phyloP scores from a whole-genome alignment of 192 early-diverging fungal genomes.

The Umbelopsis sp. region DNA sequence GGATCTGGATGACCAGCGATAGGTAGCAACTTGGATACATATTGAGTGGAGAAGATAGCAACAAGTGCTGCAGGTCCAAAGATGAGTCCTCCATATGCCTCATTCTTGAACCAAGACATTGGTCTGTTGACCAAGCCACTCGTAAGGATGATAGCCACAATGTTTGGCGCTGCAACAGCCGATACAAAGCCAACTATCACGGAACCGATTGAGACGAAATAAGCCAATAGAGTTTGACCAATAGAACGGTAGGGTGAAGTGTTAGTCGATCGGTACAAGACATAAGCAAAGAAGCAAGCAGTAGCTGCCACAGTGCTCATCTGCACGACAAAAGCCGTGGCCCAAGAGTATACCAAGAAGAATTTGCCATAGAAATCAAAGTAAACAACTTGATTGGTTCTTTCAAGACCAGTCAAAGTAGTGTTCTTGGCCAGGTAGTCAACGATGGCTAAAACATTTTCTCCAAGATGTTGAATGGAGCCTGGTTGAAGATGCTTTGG shows the following conservation, averaged over 20 bases:
- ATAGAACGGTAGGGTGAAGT: conserved; percentile 40
- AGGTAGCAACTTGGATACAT: conserved; percentile 30
- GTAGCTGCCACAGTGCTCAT: conserved; percentile 39
- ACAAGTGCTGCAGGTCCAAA: conserved; percentile 52
- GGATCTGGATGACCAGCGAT: conserved; percentile 40
- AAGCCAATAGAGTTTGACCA: conserved; percentile 21
- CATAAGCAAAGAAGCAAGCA: conserved; percentile 29
- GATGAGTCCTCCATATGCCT: conserved; percentile 55
- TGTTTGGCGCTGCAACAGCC: conserved; percentile 34
- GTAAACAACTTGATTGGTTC: conserved; percentile 54
- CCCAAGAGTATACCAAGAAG: conserved; percentile 65
- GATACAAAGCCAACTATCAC: conserved; percentile 34
- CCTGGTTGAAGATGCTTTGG: conserved; percentile 59
- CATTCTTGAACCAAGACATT: conserved; percentile 65
- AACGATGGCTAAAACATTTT: conserved; percentile 62
- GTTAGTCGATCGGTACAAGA: conserved; percentile 18
- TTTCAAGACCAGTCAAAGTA: conserved; percentile 47
- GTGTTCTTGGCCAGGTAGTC: conserved; percentile 53
- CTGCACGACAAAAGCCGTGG: conserved; percentile 53
- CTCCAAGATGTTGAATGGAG: conserved; percentile 71
- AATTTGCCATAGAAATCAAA: conserved; percentile 62
- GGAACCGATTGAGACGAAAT: conserved; percentile 30
- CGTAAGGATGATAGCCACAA: conserved; percentile 31
- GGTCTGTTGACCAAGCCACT: conserved; percentile 30
- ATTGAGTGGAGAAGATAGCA: conserved; percentile 46